Base-by-base conservation (phyloP, 768 basidiomycete species). In the Flagelloscypha sp. region DNA sequence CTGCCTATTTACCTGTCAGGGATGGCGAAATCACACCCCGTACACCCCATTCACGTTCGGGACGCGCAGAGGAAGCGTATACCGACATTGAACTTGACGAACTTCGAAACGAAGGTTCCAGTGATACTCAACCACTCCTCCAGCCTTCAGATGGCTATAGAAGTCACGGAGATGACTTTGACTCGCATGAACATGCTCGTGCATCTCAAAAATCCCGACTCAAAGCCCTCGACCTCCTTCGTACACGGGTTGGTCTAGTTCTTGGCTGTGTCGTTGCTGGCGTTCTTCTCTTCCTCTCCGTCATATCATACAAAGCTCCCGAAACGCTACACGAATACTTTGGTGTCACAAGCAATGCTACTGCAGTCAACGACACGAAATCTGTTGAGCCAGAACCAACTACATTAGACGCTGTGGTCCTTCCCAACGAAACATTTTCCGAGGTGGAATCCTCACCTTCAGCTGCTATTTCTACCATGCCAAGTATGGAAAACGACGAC, bases 21-120 rank as follows among this genome's bases (percentile, higher is more conserved):
- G n/a, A n/a, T n/a, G n/a, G n/a, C n/a, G n/a, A n/a, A n/a, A n/a
- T 62, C 23, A 78, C 75, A 12, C 78, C 78, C 2, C 62, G 78
- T 37, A 79, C 78, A 19, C 77, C 78, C 34, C 77, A 72, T 53
- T 73, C 74, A 23, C 72, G 72, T 42, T 64, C 74, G 27, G 76
- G 74, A 32, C 63, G 66, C 48, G 66, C 67, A 32, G 73, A 78
- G 48, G 72, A 74, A 48, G 69, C 62, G 7, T 65, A 67, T 49
- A 62, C 64, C 7, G 67, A 67, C 30, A 48, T 61, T n/a, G 73
- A 75, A 38, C 58, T 72, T 10, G 56, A 67, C 15, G 58, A 68
- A 19, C 30, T 59, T 17, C 35, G 27, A 9, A 37, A 48, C 27
- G 52, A 48, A 3, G 48, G 47, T 38, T 42, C 48, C 15, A 57